These are phyloP conservation scores for Aspergillus eucalypticola DNA, from an alignment of 2,329 filamentous ascomycete genomes.

Conservation along the genomic window DNA sequence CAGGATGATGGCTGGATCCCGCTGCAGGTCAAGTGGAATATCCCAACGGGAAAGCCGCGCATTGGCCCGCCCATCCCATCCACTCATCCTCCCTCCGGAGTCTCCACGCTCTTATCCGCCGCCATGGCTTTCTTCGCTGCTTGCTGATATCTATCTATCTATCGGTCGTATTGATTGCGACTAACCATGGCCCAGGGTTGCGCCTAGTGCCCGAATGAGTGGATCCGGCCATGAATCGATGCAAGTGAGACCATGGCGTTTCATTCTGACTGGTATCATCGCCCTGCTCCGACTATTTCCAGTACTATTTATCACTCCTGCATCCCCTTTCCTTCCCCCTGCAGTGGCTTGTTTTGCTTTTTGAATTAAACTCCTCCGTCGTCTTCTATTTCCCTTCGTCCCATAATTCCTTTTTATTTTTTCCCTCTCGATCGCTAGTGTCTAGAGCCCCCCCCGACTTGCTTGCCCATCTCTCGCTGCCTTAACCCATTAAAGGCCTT, in stretches of 20 bases:
- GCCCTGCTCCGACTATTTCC: slow-evolving; percentile 14
- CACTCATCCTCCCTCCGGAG: neutral
- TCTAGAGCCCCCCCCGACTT: neutral
- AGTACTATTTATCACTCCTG: slow-evolving; percentile 20
- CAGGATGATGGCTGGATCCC: neutral
- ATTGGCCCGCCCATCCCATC: slow-evolving; percentile 1
- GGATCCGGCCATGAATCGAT: slow-evolving; percentile 19
- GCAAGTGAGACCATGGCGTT: slow-evolving; percentile 10
- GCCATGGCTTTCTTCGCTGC: slow-evolving; percentile 3
- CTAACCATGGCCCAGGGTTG: slow-evolving; percentile 21
- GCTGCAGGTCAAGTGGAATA: slow-evolving; percentile 4
- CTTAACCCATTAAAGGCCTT: neutral
- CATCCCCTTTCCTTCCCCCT: slow-evolving; percentile 9
- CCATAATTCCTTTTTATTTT: slow-evolving; percentile 2
- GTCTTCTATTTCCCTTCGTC: slow-evolving; percentile 2
- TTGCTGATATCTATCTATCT: slow-evolving; percentile 10
- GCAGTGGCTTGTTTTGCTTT: slow-evolving; percentile 13
- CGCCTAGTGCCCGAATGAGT: slow-evolving; percentile 23
- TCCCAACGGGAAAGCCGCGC: neutral
- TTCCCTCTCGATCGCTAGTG: neutral
- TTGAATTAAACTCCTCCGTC: neutral
- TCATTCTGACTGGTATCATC: slow-evolving; percentile 19
- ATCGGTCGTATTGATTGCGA: slow-evolving; percentile 19
- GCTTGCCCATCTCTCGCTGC: neutral
- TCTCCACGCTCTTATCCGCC: slow-evolving; percentile 6